These are phyloP conservation scores for Bipolaris sorokiniana DNA, from an alignment of 2,329 filamentous ascomycete genomes.

Conservation along the genomic window DNA sequence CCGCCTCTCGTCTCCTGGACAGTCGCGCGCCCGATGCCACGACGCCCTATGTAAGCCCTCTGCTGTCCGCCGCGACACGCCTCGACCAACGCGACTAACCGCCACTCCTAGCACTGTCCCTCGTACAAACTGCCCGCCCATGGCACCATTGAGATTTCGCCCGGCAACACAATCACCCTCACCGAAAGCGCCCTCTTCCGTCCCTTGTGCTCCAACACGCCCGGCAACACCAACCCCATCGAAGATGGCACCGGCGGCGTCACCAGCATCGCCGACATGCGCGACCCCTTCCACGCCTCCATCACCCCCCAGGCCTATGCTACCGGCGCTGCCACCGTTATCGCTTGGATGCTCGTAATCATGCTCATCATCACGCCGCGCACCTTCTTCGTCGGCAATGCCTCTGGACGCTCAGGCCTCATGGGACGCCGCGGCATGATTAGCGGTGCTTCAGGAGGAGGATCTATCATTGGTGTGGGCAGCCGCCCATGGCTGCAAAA, in stretches of 20 bases:
- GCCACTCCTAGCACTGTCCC: constrained; percentile 59
- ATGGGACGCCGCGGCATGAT: constrained; percentile 84
- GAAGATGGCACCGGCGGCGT: constrained; percentile 48
- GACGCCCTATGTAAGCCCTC: constrained; percentile 37
- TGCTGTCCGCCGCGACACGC: constrained; percentile 6
- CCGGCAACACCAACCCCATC: constrained; percentile 41
- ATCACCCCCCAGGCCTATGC: constrained; percentile 93
- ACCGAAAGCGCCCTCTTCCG: constrained; percentile 65
- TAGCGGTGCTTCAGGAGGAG: constrained; percentile 68
- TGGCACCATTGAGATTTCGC: constrained; percentile 61
- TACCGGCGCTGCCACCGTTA: constrained; percentile 86
- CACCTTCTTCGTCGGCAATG: constrained; percentile 85
- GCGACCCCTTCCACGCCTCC: constrained; percentile 91
- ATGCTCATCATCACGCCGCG: constrained; percentile 95
- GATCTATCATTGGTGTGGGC: constrained; percentile 80
- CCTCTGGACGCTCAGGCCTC: constrained; percentile 70
- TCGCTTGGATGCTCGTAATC: constrained; percentile 89
- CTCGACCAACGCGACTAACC: constrained; percentile 29
- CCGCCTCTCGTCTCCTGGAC: constrained; percentile 27
- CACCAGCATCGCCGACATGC: constrained; percentile 67
- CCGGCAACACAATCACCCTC: constrained; percentile 64
- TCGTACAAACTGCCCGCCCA: constrained; percentile 67
- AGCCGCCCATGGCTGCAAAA: constrained; percentile 91
- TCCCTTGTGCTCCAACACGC: constrained; percentile 58
- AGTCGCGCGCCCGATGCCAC: constrained; percentile 36